Evolutionary conservation across 306 rosid genomes (phyloP), one percentile per base, ranked within the genome.

Genomic region (Mimosa pudica): DNA sequence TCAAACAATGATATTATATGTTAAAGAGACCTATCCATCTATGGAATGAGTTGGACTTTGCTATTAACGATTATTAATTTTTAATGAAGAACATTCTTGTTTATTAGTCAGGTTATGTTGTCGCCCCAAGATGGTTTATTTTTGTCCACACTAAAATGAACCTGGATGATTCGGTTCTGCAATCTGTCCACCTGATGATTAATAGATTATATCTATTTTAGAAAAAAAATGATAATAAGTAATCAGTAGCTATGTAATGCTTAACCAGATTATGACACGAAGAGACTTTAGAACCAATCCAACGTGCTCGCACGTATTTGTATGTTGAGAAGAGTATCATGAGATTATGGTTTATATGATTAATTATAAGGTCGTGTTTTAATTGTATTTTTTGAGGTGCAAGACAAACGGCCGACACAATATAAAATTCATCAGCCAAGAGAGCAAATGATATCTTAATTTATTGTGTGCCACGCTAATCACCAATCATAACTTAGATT

Each of bases 381-480:
- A 30, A 8, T 60, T 8, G 4, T 60, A 8, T 44, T 48, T 68
- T 68, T 44, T 8, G 33, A 57, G 16, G 24, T 9, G 73, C 73
- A 20, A n/a, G 73, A 44, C 73, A 68, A 68, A 44, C 54, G 18
- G 73, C 73, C 54, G 73, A 18, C 73, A 44, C 48, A 68, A 68
- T 1, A 17, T 30, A 30, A 10, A 30, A 61, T 61, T 10, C 14
- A 9, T 11, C 52, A 51, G n/a, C n/a, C 1, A 38, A 38, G 14
- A 9, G 32, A 9, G 17, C 14, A 44, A 4, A 68, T 68, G 54
- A 68, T 68, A 68, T 44, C 73, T 68, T 68, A 68, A 68, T 68
- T 68, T 42, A 68, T 44, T 68, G 54, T 18, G 3, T 10, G 73
- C 30, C 7, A 44, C 36, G 18, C 52, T 42, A 68, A 44, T 68